Base-by-base conservation (phyloP, 768 basidiomycete species). In the Pisolithus orientalis region DNA sequence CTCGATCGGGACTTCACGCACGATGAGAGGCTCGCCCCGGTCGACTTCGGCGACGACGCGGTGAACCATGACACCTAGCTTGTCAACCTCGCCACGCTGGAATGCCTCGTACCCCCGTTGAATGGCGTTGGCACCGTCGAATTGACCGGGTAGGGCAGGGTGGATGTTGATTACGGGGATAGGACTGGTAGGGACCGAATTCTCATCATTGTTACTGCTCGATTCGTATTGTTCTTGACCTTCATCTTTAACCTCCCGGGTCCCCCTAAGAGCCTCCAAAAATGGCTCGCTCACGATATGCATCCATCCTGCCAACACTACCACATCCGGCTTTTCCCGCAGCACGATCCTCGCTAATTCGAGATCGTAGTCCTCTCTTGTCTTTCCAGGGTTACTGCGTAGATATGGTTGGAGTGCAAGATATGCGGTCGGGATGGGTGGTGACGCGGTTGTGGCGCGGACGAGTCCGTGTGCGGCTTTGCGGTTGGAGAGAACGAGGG, bases 261-360 rank as follows among this genome's bases (percentile, higher is more conserved):
- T 8, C 79, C 79, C 4, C 44, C 76, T 72, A 47, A 90, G 65
- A 31, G 82, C 74, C 17, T 90, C 80, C 53, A 98, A 68, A 67
- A 97, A 97, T 0, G 72, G 73, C 48, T 90, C 85, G 52, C 85
- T 83, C 53, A 97, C 77, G 61, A 98, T 90, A 62, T 98, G 94
- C 95, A 99, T 97, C 91, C 93, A 99, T 0, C 96, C 96, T 0
- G 95, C 96, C 16, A 97, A 77, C 6, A 99, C 89, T 46, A 98
- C 80, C 25, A 95, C 66, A 68, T 97, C 90, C 0, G 95, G 95
- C 31, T 72, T 69, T 17, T 74, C 79, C 27, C 70, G 64, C 5
- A 87, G 62, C 3, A 92, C 82, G 49, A 82, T 76, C 31, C 78
- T 70, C 6, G 90, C 91, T 1, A 94, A 78, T 63, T 90, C 88